Base-by-base conservation (phyloP, 2,329 filamentous ascomycete species). In the Westerdykella aurantiaca region DNA sequence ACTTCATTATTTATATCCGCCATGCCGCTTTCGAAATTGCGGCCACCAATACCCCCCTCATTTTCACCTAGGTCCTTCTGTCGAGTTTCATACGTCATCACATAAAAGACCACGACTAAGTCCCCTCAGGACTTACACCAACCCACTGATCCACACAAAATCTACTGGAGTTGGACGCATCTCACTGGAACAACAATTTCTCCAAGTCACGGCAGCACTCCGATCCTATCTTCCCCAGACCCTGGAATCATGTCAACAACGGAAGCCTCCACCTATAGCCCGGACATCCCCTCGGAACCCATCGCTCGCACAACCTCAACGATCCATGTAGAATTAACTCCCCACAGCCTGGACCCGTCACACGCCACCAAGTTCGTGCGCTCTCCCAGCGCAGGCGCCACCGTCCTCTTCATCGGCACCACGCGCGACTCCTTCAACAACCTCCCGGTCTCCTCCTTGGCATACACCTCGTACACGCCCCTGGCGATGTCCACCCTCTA, bases 401-500 rank as follows among this genome's bases (percentile, higher is more conserved):
- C 51, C 31, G 52, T 57, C 37, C 47, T 55, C 40, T 64, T 64
- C 54, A 63, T 63, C 52, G 85, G 86, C 42, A 89, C 85, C 1
- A 94, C 88, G 2, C 76, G 88, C 45, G 83, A 91, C 69, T 82
- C 75, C 56, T 93, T 93, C 67, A 75, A 72, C 42, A 75, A 77
- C 45, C 83, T 84, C 48, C 73, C 82, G n/a, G 86, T 94, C 46
- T 81, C 80, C 29, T 80, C 85, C 41, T 80, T 94, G 2, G 74
- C 83, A 41, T 94, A 94, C 69, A 81, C 80, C 14, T 80, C 87
- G 7, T 94, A 94, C 68, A 71, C 75, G 11, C 79, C 82, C 2
- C 76, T 83, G 10, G 86, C 87, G 13, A 74, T 91, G 6, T 73
- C 76, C 31, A 84, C 83, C 1, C 82, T 93, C 71, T 70, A 81